A percentile compares a stretch with the other conserved stretches of the same genome.
Evolutionary conservation across 345 rosid species (phyloP).

Genomic region (Gossypium thurberi): DNA sequence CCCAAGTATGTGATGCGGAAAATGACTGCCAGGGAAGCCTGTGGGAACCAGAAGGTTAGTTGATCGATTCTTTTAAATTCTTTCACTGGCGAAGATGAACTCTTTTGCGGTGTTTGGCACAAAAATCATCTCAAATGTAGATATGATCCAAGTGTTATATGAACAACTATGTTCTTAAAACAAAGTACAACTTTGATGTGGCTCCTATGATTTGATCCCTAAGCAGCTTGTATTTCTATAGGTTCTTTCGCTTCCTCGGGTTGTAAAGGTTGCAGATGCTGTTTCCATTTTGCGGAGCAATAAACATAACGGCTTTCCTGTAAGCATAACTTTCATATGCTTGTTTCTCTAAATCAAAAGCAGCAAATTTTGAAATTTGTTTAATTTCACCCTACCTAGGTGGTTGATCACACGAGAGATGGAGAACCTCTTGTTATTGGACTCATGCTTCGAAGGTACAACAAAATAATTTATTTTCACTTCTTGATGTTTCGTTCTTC

Average conservation of each 20-base stretch:
- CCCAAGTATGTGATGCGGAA: constrained; percentile 81
- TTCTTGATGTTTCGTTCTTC: not conserved
- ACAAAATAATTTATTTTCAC: not conserved
- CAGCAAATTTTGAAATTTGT: constrained; percentile 9
- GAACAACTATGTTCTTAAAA: not conserved
- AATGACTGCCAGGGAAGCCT: constrained; percentile 73
- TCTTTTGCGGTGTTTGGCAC: not conserved
- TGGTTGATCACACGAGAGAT: constrained; percentile 78
- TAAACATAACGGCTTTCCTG: constrained; percentile 93
- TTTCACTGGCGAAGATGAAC: not conserved
- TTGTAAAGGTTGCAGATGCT: constrained; percentile 80
- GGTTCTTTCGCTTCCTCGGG: constrained; percentile 86
- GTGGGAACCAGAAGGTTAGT: constrained; percentile 73
- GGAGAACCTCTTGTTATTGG: constrained; percentile 94
- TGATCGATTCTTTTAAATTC: not conserved
- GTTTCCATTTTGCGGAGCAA: constrained; percentile 74
- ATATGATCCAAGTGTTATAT: not conserved
- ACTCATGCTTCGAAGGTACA: constrained; percentile 87
- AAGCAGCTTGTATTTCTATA: constrained; percentile 17
- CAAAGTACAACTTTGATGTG: not conserved
- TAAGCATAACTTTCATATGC: constrained; percentile 28
- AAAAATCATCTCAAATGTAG: not conserved
- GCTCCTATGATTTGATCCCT: not conserved
- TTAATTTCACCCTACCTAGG: constrained; percentile 33
- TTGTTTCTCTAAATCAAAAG: constrained; percentile 5